phyloP scores from a whole-genome alignment of 768 basidiomycete species.

The Termitomyces eurrhizus region DNA sequence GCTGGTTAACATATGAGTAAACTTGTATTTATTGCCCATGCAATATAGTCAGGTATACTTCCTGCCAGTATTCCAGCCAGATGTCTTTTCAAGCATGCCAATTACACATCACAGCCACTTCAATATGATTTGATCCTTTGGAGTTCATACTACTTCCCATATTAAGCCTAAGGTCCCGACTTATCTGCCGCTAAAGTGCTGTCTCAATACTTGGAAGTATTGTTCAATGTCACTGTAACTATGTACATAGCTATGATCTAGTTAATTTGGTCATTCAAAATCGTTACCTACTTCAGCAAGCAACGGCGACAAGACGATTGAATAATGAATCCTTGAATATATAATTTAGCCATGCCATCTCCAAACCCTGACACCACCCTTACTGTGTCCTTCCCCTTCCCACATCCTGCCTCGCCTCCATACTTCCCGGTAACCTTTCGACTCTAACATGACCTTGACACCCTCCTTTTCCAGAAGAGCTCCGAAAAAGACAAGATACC shows the following conservation, averaged over 20 bases:
- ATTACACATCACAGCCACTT: too few relatives aligned
- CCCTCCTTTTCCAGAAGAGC: slow-evolving; percentile 56
- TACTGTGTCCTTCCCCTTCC: slow-evolving; percentile 72
- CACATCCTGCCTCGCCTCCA: slow-evolving; percentile 63
- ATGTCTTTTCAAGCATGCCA: too few relatives aligned
- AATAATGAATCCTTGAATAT: background rate
- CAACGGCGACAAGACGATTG: background rate
- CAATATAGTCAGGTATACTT: too few relatives aligned
- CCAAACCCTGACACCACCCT: slow-evolving; percentile 74
- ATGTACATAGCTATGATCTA: background rate
- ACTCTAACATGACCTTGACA: slow-evolving; percentile 42
- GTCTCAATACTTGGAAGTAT: too few relatives aligned
- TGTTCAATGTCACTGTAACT: too few relatives aligned
- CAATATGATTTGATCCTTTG: too few relatives aligned
- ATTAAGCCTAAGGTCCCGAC: too few relatives aligned
- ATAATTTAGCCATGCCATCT: slow-evolving; percentile 28
- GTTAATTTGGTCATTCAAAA: background rate
- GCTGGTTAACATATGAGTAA: too few relatives aligned
- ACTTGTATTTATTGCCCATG: too few relatives aligned
- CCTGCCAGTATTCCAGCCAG: too few relatives aligned
- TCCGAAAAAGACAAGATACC: slow-evolving; percentile 80
- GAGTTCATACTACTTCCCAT: too few relatives aligned
- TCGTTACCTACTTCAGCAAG: background rate
- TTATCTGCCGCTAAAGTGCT: too few relatives aligned
- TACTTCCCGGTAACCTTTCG: slow-evolving; percentile 59